Base-by-base conservation (phyloP, 257 asterid species). In the Plantago major region DNA sequence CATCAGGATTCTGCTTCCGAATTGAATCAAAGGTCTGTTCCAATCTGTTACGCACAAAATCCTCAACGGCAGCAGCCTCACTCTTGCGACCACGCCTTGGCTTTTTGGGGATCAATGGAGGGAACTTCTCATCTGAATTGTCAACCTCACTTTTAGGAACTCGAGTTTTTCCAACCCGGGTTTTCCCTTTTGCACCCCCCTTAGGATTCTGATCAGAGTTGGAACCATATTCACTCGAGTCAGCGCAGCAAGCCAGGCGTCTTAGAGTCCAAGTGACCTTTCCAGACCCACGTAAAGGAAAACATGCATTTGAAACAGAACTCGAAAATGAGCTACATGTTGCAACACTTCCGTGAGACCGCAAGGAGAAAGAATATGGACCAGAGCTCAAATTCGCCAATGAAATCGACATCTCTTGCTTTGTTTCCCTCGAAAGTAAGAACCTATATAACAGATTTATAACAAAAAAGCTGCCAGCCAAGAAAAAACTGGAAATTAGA, bases 51-150 rank as follows among this genome's bases (percentile, higher is more conserved):
- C 95, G 97, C 50, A 86, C 82, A 6, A 71, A 84, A 74, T 91
- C 98, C 81, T 88, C 98, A 30, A 91, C 98, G 7, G 97, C 96
- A 65, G 95, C 87, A 62, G 95, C 88, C 75, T 91, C 98, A 48
- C 95, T 81, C 78, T 74, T 79, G 7, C 95, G 93, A 16, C 96
- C 96, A 43, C 95, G 90, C 79, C 83, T 91, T 3, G 87, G 85
- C 75, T 77, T 86, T 69, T 74, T 88, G 26, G 96, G 95, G 65
- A 79, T 76, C 57, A 82, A 75, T 48, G 76, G 57, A 13, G 95
- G 85, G 62, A 82, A 81, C 10, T 55, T 53, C 18, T 51, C 58
- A 55, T 70, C 73, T 4, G 79, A 19, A 58, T 70, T 78, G 42
- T 78, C 74, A 50, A 57, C 78, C 60, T 64, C 74, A 11, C 19